Evolutionary conservation across 352 stramenopile species (phyloP), one percentile per base, ranked within the genome.

Genomic region (Pythium graminicola): DNA sequence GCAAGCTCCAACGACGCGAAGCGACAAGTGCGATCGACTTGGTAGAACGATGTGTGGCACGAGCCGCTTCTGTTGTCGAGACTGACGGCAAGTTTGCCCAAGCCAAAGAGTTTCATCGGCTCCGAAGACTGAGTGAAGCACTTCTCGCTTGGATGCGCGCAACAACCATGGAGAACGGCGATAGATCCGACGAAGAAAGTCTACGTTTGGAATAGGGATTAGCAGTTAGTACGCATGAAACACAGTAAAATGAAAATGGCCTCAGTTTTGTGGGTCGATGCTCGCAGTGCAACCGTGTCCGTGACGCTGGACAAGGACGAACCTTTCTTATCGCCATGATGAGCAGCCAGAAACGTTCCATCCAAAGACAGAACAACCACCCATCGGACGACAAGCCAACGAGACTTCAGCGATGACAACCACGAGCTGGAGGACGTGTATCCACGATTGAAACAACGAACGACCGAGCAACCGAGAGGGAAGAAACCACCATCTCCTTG

Each of bases 291-390:
- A n/a, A n/a, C n/a, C n/a, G n/a, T n/a, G n/a, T n/a, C n/a, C n/a
- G n/a, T n/a, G n/a, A n/a, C 40, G 26, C 48, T 40, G 44, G 56
- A 81, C 75, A 83, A 86, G 75, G 64, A 45, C 72, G 57, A 86
- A 70, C 71, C 75, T 83, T 81, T 86, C 61, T 86, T 86, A 64
- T 57, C 65, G 42, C 67, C 69, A 69, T 86, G 75, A 86, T 45
- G 59, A 65, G 31, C 27, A 32, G 45, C 50, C 44, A 26, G 49
- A 24, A n/a, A 33, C 33, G n/a, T 20, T 28, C 26, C 23, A 4
- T 35, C 46, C 41, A 14, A 50, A 38, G 24, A 27, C n/a, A 35
- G 28, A 40, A 17, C 44, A 36, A 57, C 57, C 13, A 42, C 43
- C 31, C 45, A 35, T 65, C 57, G 50, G 22, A 27, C 45, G 38